Percentiles rank a stretch among this genome's conserved stretches.
Conservation (phyloP, 441 rosid species). For the Rhodomyrtus psidioides region DNA sequence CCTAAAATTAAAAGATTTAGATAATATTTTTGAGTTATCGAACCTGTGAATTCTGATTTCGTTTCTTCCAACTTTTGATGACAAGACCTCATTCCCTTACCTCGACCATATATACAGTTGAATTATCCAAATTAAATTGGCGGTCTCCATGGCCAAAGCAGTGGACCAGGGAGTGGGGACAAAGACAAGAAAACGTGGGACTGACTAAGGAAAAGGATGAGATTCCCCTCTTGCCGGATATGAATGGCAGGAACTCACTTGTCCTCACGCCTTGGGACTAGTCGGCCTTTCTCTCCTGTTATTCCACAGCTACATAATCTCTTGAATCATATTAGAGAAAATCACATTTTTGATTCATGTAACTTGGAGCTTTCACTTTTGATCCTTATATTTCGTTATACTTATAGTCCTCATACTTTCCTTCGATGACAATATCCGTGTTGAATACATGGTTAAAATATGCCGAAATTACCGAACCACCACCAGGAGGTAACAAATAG, state of each 20-base stretch:
- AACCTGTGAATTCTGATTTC: background rate
- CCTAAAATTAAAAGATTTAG: background rate
- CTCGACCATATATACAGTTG: background rate
- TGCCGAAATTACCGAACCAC: background rate
- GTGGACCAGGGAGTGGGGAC: conserved; percentile 11
- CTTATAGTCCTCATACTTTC: background rate
- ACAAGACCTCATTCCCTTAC: background rate
- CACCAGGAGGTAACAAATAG: background rate
- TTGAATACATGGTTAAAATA: background rate
- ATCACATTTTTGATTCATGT: background rate
- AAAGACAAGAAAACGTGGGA: background rate
- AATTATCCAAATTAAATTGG: background rate
- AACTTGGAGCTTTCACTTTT: background rate
- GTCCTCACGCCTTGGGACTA: background rate
- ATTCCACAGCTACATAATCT: background rate
- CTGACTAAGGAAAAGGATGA: background rate
- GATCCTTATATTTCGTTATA: background rate
- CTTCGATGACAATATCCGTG: background rate
- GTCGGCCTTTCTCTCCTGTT: background rate
- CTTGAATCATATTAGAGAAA: background rate
- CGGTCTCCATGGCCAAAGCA: background rate
- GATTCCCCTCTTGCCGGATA: background rate
- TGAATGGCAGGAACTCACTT: background rate
- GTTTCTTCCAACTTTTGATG: background rate
- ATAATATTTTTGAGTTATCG: background rate